Evolutionary conservation across 2,329 filamentous ascomycete genomes (phyloP).

Genomic region (Stachybotrys echinatus): DNA sequence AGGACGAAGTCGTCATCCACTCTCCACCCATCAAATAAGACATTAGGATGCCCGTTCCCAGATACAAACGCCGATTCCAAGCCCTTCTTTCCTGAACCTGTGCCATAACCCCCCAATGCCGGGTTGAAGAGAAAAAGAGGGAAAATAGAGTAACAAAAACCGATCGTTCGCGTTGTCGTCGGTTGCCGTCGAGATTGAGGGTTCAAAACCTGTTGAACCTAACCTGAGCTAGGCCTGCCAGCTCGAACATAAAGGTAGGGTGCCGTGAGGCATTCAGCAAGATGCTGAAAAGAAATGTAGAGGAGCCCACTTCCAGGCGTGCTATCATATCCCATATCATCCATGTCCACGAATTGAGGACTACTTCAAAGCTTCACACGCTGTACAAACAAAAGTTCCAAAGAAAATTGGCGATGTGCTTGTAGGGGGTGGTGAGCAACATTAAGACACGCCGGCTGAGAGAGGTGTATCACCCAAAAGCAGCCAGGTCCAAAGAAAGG

Average conservation of each 20-base stretch:
- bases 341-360: background rate
- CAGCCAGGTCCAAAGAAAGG: too few relatives aligned
- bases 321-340: background rate
- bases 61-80: slow-evolving; percentile 3
- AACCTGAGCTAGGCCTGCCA: background rate
- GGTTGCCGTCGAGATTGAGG: background rate
- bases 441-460: too few relatives aligned
- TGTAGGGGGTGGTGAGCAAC: too few relatives aligned
- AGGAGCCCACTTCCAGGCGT: background rate
- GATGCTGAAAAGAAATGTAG: slow-evolving; percentile 18
- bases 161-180: background rate
- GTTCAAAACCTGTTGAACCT: background rate
- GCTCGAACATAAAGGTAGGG: slow-evolving; percentile 4
- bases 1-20: background rate
- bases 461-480: too few relatives aligned
- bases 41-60: slow-evolving; percentile 7
- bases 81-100: slow-evolving; percentile 6
- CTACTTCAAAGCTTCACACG: slow-evolving; percentile 10
- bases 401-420: too few relatives aligned
- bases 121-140: slow-evolving; percentile 1
- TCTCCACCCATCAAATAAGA: slow-evolving; percentile 10
- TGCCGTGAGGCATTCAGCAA: slow-evolving; percentile 21
- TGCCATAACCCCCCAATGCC: background rate
- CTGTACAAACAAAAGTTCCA: slow-evolving; percentile 16
- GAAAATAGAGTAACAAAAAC: background rate